Percentiles rank a stretch among this genome's conserved stretches.
Evolutionary conservation across 768 basidiomycete genomes (phyloP).

Genomic region (Agrocybe praecox): DNA sequence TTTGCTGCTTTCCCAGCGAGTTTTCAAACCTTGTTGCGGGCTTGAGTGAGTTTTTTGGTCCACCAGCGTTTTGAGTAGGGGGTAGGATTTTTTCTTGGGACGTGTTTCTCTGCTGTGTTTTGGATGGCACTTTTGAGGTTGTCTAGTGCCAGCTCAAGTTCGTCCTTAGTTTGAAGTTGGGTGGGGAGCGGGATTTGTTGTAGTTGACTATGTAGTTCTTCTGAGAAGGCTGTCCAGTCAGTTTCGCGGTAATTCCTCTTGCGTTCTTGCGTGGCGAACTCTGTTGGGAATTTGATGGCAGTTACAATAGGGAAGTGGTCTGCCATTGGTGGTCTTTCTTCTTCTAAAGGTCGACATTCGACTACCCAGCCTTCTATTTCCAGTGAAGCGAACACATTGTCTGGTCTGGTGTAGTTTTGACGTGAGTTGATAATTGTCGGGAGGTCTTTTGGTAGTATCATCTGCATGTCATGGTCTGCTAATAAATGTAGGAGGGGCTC

Average conservation of each 20-base stretch:
- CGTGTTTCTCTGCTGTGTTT: background rate
- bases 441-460: constrained; percentile 30
- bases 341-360: constrained; percentile 25
- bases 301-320: constrained; percentile 45
- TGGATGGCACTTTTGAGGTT: background rate
- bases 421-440: constrained; percentile 32
- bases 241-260: constrained; percentile 26
- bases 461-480: constrained; percentile 26
- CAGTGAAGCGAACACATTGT: constrained; percentile 41
- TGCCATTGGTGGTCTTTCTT: constrained; percentile 19
- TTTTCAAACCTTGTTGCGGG: background rate
- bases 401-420: constrained; percentile 37
- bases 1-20: too few relatives aligned
- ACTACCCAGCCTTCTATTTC: constrained; percentile 17
- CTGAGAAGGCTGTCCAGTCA: constrained; percentile 32
- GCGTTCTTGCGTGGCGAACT: background rate
- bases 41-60: constrained; percentile 24
- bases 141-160: constrained; percentile 1
- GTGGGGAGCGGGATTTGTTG: background rate
- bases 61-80: constrained; percentile 22
- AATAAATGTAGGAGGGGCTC: constrained; percentile 26
- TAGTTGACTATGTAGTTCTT: constrained; percentile 11
- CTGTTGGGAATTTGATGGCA: constrained; percentile 20
- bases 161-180: background rate
- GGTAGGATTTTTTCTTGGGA: constrained; percentile 5